Evolutionary conservation across 805 yeast genomes (phyloP), one percentile per base, ranked within the genome.

Genomic region (Cyberlindnera euphorbiiphila): DNA sequence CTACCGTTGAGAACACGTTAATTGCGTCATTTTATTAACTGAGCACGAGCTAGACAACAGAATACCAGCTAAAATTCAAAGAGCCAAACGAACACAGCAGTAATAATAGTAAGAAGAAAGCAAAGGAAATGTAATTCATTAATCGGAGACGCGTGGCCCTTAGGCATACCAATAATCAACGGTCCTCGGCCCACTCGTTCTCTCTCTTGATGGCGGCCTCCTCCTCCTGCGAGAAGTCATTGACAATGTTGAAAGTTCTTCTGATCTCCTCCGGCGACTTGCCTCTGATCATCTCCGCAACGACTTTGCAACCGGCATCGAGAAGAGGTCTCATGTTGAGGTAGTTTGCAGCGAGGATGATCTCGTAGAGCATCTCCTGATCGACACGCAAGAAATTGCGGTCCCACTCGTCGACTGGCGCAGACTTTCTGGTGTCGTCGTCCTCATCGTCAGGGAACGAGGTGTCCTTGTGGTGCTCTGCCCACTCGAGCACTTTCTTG

Each of bases 391-490:
- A 73, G 61, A 89, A 91, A 61, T 85, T 86, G 61, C 85, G 85
- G 64, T 91, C 98, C 98, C 98, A 91, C 32, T 88, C 88, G 45
- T 84, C 91, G 35, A 91, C 87, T 4, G 95, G 96, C 2, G 88
- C 87, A n/a, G 91, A 73, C 57, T 85, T 85, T 59, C 84, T 78
- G 17, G 85, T 75, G 50, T 86, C 95, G 37, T 83, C 89, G 46
- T 86, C 96, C 41, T 78, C 86, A 37, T 81, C 89, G 45, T 80
- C 87, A 14, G 85, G 85, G 62, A 81, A 81, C 14, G 69, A 69
- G 9, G 84, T 74, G 57, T 85, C 88, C 60, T 81, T 84, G 68
- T 91, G 96, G 60, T 91, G 93, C 56, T 85, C 94, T 54, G 96
- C 88, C 94, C 96, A 91, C 59, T 91, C 96, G 37, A 91, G 69